Evolutionary conservation across 2,329 filamentous ascomycete genomes (phyloP), one percentile per base, ranked within the genome.

Genomic region (Trichoderma asperellum): DNA sequence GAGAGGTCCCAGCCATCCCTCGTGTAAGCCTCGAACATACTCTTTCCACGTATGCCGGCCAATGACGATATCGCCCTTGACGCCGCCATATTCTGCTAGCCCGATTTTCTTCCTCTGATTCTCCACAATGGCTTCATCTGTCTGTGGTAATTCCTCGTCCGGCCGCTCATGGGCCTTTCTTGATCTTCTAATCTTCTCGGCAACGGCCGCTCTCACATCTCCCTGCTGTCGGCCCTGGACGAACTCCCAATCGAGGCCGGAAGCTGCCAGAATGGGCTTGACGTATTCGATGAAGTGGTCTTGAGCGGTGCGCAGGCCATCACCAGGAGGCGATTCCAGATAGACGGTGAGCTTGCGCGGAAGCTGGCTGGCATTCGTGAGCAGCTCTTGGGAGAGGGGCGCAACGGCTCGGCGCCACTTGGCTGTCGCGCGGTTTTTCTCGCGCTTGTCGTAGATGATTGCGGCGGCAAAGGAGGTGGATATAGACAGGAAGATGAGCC

Each of bases 41-140:
- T 99, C 96, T 82, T 97, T 99, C 96, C 96, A 99, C 11, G 95
- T 91, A 78, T 97, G 92, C 68, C 95, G 85, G 14, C 96, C 96
- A 74, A 99, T 88, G 21, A 98, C 89, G 63, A 99, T 85, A 77
- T 98, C 95, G 56, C 96, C 96, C 72, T 87, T 87, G 27, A 91
- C 84, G 11, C 92, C 94, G 4, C 90, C 84, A 76, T 91, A 95
- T 40, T 92, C 89, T 32, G 83, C 84, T 11, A 95, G 87, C 7
- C 90, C 90, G 71, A 89, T 88, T 72, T 84, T 87, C 75, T 85
- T 83, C 74, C 94, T 87, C 64, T 91, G 81, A 11, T 87, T 84
- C 70, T 89, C 84, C 6, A 96, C 81, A 10, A 89, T 79, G 60
- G 87, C 85, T 62, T 87, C 85, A 1, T 81, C 80, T 14, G 81